These are phyloP conservation scores for Yarrowia deformans DNA, from an alignment of 805 yeast species.

Conservation along the genomic window DNA sequence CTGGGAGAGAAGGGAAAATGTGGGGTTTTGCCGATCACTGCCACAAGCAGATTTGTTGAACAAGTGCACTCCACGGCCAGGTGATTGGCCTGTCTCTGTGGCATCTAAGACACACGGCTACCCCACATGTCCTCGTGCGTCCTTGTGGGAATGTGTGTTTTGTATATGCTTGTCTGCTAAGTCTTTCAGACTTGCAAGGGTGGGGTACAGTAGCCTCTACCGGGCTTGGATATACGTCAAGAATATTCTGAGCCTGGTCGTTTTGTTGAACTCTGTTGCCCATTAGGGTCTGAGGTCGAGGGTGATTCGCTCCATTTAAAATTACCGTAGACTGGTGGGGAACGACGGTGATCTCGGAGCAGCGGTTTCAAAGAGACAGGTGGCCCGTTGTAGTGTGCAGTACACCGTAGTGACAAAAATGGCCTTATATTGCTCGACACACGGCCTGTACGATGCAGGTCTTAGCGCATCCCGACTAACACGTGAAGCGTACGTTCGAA, in stretches of 20 bases:
- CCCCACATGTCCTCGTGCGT: constrained; percentile 28
- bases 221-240: too few species aligned
- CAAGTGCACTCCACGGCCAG: too few species aligned
- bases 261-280: constrained; percentile 29
- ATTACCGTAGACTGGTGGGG: not conserved
- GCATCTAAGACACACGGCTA: constrained; percentile 1
- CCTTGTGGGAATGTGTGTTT: constrained; percentile 1
- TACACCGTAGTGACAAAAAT: not conserved
- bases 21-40: constrained; percentile 22
- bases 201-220: constrained; percentile 2
- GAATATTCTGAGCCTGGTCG: too few species aligned
- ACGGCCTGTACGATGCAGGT: not conserved
- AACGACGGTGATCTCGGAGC: constrained; percentile 1
- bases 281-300: constrained; percentile 9
- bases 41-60: not conserved
- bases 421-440: constrained; percentile 1
- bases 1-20: not conserved
- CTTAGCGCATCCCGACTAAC: not conserved
- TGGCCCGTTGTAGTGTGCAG: too few species aligned
- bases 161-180: not conserved
- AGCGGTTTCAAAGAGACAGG: too few species aligned
- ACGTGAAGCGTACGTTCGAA: constrained; percentile 13
- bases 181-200: constrained; percentile 15
- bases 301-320: constrained; percentile 34
- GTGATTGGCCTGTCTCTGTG: not conserved